Evolutionary conservation across 345 rosid species (phyloP).

Genomic region (Eucalyptus decipiens): DNA sequence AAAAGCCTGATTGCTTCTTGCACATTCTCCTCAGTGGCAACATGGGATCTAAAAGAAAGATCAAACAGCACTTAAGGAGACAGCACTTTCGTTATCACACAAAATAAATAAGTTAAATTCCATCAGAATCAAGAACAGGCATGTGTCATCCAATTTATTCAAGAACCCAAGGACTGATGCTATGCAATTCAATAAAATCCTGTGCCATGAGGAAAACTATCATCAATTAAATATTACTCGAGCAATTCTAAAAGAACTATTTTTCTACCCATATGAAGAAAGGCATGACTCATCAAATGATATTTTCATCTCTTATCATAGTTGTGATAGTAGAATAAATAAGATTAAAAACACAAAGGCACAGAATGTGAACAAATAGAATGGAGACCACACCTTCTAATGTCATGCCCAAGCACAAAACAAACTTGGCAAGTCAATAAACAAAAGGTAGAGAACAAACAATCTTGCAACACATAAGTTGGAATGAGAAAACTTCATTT

Average conservation of each 20-base stretch:
- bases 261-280: not conserved
- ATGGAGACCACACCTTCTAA: not conserved
- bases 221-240: not conserved
- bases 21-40: conserved; percentile 81
- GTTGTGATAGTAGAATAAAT: not conserved
- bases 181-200: not conserved
- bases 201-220: not conserved
- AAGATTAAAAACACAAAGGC: not conserved
- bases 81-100: not conserved
- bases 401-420: not conserved
- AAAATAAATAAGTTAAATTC: not conserved
- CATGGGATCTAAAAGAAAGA: conserved; percentile 44
- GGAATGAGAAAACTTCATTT: not conserved
- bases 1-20: conserved; percentile 82
- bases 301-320: not conserved
- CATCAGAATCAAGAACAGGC: not conserved
- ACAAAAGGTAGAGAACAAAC: not conserved
- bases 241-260: not conserved
- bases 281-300: not conserved
- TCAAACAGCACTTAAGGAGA: not conserved
- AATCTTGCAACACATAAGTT: not conserved
- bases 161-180: not conserved
- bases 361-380: not conserved
- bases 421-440: not conserved
- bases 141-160: not conserved